These are phyloP conservation scores for Pseudomonodictys pantanalensis DNA, from an alignment of 495 filamentous ascomycete species.

Conservation along the genomic window DNA sequence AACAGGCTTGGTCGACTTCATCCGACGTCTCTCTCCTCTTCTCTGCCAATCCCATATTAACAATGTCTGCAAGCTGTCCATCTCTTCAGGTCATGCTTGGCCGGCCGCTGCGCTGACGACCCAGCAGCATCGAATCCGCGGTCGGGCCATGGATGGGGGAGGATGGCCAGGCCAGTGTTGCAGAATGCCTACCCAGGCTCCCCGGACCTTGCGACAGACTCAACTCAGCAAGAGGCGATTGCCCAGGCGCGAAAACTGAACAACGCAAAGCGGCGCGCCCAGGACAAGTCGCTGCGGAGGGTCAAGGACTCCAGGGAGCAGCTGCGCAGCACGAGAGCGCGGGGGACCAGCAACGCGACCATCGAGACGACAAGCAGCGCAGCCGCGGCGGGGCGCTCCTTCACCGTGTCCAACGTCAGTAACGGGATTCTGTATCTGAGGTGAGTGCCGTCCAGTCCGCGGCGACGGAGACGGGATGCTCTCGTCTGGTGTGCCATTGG, in stretches of 20 bases:
- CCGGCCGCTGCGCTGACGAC: constrained; percentile 19
- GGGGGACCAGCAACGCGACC: constrained; percentile 22
- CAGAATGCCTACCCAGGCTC: constrained; percentile 19
- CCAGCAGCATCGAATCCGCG: constrained; percentile 15
- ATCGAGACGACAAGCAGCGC: constrained; percentile 10
- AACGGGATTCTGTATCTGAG: constrained; percentile 92
- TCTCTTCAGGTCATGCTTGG: constrained; percentile 6
- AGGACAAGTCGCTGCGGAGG: constrained; percentile 26
- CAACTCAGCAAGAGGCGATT: constrained; percentile 18
- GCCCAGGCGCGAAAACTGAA: constrained; percentile 6
- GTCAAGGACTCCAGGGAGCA: constrained; percentile 36
- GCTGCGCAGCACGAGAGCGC: constrained; percentile 27
- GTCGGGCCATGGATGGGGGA: constrained; percentile 25
- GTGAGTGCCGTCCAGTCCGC: constrained; percentile 52
- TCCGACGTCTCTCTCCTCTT: constrained; percentile 8
- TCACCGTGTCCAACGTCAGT: constrained; percentile 90
- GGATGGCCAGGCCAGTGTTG: constrained; percentile 28
- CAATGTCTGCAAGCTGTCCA: constrained; percentile 22
- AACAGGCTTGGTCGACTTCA: constrained; percentile 16
- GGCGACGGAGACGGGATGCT: neutral
- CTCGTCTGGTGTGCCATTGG: neutral
- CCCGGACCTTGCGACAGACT: constrained; percentile 8
- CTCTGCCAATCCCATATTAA: constrained; percentile 16
- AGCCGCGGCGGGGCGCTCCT: constrained; percentile 55
- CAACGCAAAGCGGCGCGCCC: constrained; percentile 18